Evolutionary conservation across 78 protist genomes (phyloP).

Genomic region (Goniomonas avonlea): DNA sequence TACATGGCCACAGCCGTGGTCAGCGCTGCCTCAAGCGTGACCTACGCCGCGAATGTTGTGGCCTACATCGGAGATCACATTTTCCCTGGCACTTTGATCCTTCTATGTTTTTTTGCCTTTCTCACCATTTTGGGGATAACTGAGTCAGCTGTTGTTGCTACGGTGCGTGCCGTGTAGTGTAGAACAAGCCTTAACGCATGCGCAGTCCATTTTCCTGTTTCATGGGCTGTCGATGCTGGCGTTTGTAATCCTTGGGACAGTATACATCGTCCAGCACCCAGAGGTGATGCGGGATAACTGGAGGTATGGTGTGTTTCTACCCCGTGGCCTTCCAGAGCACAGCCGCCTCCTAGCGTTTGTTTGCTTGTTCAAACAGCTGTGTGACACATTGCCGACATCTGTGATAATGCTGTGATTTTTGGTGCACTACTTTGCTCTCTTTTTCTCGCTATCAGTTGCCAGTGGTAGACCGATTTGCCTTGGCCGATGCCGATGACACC

Average conservation of each 20-base stretch:
- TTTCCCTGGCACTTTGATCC: constrained; percentile 5
- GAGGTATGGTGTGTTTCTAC: too few relatives aligned
- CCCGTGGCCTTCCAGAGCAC: too few relatives aligned
- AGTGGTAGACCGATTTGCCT: too few relatives aligned
- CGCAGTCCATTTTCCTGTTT: constrained; percentile 48
- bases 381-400: too few relatives aligned
- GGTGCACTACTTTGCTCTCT: too few relatives aligned
- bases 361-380: too few relatives aligned
- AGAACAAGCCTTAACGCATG: too few relatives aligned
- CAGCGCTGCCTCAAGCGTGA: constrained; percentile 38
- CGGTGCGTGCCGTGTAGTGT: too few relatives aligned
- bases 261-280: neutral
- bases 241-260: constrained; percentile 39
- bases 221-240: constrained; percentile 53
- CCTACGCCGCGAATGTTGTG: constrained; percentile 31
- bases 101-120: neutral
- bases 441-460: too few relatives aligned
- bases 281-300: neutral
- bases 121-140: constrained; percentile 14
- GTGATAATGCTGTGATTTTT: too few relatives aligned
- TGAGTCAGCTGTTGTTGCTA: constrained; percentile 39
- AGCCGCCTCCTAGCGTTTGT: too few relatives aligned
- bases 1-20: constrained; percentile 70
- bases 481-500: too few relatives aligned
- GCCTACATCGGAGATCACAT: neutral